These are phyloP conservation scores for Pyrus communis DNA, from an alignment of 306 rosid genomes.

Conservation along the genomic window DNA sequence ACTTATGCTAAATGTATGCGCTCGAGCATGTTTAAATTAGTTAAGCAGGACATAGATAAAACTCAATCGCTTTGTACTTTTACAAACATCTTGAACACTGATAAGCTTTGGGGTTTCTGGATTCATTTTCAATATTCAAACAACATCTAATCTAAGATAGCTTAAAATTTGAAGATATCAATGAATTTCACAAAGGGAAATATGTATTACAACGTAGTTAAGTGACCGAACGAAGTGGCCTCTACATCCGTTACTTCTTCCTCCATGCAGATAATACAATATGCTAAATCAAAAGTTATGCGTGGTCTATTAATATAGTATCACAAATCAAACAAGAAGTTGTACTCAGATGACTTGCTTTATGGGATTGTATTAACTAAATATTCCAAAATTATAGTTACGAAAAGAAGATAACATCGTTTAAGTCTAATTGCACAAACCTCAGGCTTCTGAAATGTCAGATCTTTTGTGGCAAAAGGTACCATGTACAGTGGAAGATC, in stretches of 20 bases:
- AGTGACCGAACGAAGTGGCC: neutral
- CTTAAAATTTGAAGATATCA: neutral
- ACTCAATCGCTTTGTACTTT: neutral
- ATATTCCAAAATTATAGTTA: neutral
- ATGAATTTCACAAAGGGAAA: neutral
- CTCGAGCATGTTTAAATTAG: neutral
- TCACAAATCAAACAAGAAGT: neutral
- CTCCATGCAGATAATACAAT: neutral
- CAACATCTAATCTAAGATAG: neutral
- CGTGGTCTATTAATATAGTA: neutral
- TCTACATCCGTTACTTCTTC: neutral
- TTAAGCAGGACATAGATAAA: neutral
- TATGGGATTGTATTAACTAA: neutral
- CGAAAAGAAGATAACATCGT: neutral
- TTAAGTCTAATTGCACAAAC: conserved; percentile 34
- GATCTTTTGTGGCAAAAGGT: conserved; percentile 56
- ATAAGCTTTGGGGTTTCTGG: neutral
- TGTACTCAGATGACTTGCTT: neutral
- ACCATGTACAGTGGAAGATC: conserved; percentile 96
- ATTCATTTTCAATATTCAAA: neutral
- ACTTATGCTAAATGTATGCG: neutral
- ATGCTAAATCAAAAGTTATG: neutral
- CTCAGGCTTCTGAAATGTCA: conserved; percentile 71
- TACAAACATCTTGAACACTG: neutral
- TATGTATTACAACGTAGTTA: neutral